Conservation (phyloP, 257 asterid genomes). For the Cinchona pubescens region DNA sequence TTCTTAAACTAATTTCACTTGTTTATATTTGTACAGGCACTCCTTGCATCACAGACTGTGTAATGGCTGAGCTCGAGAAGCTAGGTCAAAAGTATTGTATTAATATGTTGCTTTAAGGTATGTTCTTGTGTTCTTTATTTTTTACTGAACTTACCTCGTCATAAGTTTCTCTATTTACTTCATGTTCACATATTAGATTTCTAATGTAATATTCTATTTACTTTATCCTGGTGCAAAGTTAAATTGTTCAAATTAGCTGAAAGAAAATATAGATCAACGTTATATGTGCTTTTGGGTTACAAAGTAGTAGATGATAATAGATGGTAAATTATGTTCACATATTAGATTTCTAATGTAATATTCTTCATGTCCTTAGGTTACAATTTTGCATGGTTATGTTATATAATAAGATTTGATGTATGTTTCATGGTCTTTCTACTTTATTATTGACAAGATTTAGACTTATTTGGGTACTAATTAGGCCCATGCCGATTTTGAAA, state of each 20-base stretch:
- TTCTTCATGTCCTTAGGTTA: too few species aligned
- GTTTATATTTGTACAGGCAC: conserved; percentile 52
- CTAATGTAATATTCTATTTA: too few species aligned
- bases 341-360: neutral
- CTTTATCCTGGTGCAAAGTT: neutral
- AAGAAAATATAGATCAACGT: neutral
- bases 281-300: neutral
- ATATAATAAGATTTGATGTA: neutral
- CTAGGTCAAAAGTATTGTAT: conserved; percentile 83
- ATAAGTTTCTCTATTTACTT: neutral
- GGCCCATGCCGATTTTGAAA: neutral
- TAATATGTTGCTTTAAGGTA: conserved; percentile 98
- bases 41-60: conserved; percentile 98
- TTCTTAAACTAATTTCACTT: neutral
- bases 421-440: neutral
- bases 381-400: neutral
- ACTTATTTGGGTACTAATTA: neutral
- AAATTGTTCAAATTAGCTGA: neutral
- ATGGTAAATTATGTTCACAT: neutral
- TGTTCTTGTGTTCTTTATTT: conserved; percentile 6
- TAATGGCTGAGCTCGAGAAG: conserved; percentile 99
- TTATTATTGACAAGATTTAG: neutral
- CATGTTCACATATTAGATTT: too few species aligned
- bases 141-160: neutral
- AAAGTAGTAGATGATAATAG: neutral